Conservation (phyloP, 768 basidiomycete genomes). For the Termitomyces sp. region DNA sequence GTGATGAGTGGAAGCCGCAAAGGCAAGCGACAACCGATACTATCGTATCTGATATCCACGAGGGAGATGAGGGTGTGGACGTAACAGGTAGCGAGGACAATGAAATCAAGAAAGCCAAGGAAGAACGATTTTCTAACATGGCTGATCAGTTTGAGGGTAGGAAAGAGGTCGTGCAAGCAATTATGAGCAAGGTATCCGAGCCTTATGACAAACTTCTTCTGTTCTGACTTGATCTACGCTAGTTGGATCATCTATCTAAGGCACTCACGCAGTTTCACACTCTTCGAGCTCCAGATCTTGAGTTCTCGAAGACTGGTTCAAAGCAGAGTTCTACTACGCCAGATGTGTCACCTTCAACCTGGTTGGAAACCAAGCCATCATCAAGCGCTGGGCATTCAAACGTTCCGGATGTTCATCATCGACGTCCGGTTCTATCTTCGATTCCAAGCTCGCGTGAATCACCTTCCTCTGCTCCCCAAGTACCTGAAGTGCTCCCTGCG, state of each 20-base stretch:
- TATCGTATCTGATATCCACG: conserved; percentile 25
- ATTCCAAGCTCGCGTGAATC: conserved; percentile 3
- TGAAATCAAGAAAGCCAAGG: conserved; percentile 48
- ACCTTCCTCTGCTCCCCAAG: neutral
- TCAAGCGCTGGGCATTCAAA: conserved; percentile 1
- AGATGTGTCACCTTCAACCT: conserved; percentile 5
- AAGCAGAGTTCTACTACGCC: conserved; percentile 14
- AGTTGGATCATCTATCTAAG: conserved; percentile 57
- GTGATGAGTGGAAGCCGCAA: conserved; percentile 6
- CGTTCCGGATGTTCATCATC: neutral
- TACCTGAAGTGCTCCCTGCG: conserved; percentile 8
- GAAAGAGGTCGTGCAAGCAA: conserved; percentile 61
- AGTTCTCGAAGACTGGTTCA: conserved; percentile 23
- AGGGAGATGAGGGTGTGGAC: conserved; percentile 44
- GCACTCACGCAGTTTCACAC: conserved; percentile 46
- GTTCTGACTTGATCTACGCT: conserved; percentile 1
- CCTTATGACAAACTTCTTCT: neutral
- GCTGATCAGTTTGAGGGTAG: conserved; percentile 65
- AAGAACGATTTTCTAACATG: conserved; percentile 64
- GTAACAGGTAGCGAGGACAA: conserved; percentile 49
- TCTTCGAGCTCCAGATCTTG: conserved; percentile 39
- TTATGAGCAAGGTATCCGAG: conserved; percentile 65
- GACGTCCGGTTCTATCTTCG: neutral
- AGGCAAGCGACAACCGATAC: conserved; percentile 14
- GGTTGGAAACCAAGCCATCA: neutral